Base-by-base conservation (phyloP, 2,329 filamentous ascomycete species). In the Furcasterigmium sp. region DNA sequence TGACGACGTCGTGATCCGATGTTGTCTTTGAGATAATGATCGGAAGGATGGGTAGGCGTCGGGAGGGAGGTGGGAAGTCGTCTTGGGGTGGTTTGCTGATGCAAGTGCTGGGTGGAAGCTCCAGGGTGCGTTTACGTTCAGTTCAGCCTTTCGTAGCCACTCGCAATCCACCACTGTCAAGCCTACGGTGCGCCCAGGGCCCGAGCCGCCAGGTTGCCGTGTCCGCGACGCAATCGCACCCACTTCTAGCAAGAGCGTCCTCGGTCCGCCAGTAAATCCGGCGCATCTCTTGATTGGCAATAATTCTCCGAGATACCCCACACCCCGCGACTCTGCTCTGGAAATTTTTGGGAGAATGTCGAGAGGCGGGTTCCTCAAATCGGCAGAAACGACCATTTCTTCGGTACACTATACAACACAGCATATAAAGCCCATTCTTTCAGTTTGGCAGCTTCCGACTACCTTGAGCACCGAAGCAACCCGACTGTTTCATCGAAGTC, bases 321-420 rank as follows among this genome's bases (percentile, higher is more conserved):
- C 37, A 44, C 44, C 48, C 48, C 41, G 26, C 41, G 23, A 28
- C 29, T n/a, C 13, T 19, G 23, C 23, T 23, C 41, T 37, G 45
- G 48, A 50, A 50, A 50, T 45, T 50, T 50, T 50, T 50, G 43
- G 46, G 38, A 8, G 21, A 37, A 28, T 29, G 38, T 20, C 25
- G 18, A 40, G 29, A 17, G 38, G 28, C 18, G 25, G 23, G 25
- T 20, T 40, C 19, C 15, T 18, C 32, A 35, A 26, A n/a, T n/a
- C 30, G n/a, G n/a, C 6, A 32, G 28, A 21, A 40, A 30, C 37
- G 13, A 25, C 18, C 17, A 41, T 21, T 17, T 36, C 30, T 41
- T 18, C 25, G 29, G 26, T 34, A 34, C 30, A n/a, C 6, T n/a
- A 34, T 7, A 17, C 13, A 7, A 34, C 30, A n/a, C n/a, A n/a